Conservation (phyloP, 1,139 yeast species). For the Kodamaea fungicola region DNA sequence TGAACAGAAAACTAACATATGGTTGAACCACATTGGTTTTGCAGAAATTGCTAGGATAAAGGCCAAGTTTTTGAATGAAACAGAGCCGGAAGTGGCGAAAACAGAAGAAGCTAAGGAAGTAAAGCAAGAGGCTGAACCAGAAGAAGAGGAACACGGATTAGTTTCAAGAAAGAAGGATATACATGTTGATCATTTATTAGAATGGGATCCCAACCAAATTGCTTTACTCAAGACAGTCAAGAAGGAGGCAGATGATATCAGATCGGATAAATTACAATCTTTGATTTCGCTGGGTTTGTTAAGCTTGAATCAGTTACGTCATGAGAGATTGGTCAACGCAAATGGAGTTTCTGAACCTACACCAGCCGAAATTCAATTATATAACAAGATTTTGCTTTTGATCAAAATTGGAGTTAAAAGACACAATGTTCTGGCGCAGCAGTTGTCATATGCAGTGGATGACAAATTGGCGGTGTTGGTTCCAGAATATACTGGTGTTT, state of each 20-base stretch:
- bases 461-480: slow-evolving; percentile 64
- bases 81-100: slow-evolving; percentile 7
- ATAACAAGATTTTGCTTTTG: slow-evolving; percentile 42
- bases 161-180: slow-evolving; percentile 1
- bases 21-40: slow-evolving; percentile 76
- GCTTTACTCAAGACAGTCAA: slow-evolving; percentile 26
- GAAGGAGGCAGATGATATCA: slow-evolving; percentile 22
- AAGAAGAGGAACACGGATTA: slow-evolving; percentile 9
- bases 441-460: slow-evolving; percentile 34
- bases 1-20: slow-evolving; percentile 61
- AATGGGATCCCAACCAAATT: slow-evolving; percentile 36
- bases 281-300: slow-evolving; percentile 55
- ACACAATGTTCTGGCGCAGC: slow-evolving; percentile 23
- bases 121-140: slow-evolving; percentile 8
- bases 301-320: slow-evolving; percentile 62
- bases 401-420: slow-evolving; percentile 29
- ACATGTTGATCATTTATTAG: slow-evolving; percentile 25
- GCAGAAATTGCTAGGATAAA: slow-evolving; percentile 43
- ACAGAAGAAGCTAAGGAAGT: slow-evolving; percentile 5
- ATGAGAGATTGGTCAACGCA: slow-evolving; percentile 44
- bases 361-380: slow-evolving; percentile 26
- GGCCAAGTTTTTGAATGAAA: slow-evolving; percentile 17
- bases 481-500: slow-evolving; percentile 72
- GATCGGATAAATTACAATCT: slow-evolving; percentile 39
- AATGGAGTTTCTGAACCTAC: slow-evolving; percentile 26